Percentiles rank a stretch among this genome's conserved stretches.
These are phyloP conservation scores for Gymnopus androsaceus DNA, from an alignment of 1,284 basidiomycete genomes.

Conservation along the genomic window DNA sequence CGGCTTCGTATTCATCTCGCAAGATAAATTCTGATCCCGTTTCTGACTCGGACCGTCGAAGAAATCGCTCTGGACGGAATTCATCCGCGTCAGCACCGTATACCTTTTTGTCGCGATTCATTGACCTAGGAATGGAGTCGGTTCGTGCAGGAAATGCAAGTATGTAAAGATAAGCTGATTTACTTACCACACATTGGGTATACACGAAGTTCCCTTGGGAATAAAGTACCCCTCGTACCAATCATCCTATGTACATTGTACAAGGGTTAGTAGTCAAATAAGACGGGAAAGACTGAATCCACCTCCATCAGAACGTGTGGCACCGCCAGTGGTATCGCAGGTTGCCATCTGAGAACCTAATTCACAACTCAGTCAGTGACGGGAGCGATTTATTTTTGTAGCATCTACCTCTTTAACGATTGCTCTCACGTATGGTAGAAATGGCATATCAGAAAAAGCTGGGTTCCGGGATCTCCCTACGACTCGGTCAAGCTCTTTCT, in stretches of 20 bases:
- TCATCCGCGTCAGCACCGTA: conserved; percentile 5
- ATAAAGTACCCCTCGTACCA: conserved; percentile 12
- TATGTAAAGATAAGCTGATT: not conserved
- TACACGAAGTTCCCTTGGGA: not conserved
- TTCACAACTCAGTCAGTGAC: not conserved
- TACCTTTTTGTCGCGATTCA: conserved; percentile 1
- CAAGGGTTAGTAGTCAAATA: not conserved
- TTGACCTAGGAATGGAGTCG: conserved; percentile 8
- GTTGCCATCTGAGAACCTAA: conserved; percentile 9
- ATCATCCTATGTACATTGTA: conserved; percentile 1
- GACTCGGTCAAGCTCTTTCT: conserved; percentile 7
- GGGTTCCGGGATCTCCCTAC: conserved; percentile 5
- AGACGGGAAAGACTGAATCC: not conserved
- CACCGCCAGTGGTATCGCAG: not conserved
- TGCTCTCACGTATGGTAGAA: conserved; percentile 11
- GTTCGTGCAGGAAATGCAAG: not conserved
- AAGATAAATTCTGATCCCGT: not conserved
- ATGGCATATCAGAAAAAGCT: conserved; percentile 1
- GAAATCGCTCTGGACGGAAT: conserved; percentile 10
- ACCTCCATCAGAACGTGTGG: not conserved
- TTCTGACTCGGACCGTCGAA: not conserved
- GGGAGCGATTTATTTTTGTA: not conserved
- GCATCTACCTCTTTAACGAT: conserved; percentile 9
- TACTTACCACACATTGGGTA: conserved; percentile 4
- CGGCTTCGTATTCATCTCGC: not conserved